A percentile compares a stretch with the other conserved stretches of the same genome.
Evolutionary conservation across 257 asterid genomes (phyloP).

Genomic region (Dorcoceras hygrometricum): DNA sequence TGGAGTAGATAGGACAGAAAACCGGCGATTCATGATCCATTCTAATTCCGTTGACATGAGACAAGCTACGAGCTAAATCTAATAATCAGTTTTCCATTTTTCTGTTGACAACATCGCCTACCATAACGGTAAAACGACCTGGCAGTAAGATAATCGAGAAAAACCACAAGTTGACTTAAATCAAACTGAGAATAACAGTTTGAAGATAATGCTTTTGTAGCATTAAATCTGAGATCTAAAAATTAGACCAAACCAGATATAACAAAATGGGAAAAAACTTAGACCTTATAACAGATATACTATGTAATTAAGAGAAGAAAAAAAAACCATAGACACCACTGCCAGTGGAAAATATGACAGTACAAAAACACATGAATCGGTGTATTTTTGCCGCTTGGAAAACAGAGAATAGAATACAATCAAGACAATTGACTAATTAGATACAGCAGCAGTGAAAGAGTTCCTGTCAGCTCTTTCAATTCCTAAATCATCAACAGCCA

Average conservation of each 20-base stretch:
- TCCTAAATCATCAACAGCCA: constrained; percentile 19
- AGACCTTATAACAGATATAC: constrained; percentile 10
- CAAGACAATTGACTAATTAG: constrained; percentile 5
- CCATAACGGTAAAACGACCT: neutral
- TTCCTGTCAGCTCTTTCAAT: neutral
- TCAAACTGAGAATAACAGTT: constrained; percentile 10
- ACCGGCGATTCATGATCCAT: neutral
- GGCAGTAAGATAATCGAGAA: constrained; percentile 16
- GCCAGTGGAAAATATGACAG: constrained; percentile 19
- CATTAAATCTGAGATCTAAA: constrained; percentile 36
- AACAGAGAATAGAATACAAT: neutral
- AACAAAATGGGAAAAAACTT: constrained; percentile 11
- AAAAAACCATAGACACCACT: constrained; percentile 20
- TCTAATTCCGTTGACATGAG: neutral
- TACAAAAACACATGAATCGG: constrained; percentile 7
- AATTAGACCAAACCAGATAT: constrained; percentile 7
- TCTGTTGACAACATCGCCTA: neutral
- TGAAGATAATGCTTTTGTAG: constrained; percentile 22
- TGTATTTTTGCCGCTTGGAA: neutral
- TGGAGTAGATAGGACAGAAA: neutral
- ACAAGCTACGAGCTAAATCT: neutral
- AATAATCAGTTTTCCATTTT: neutral
- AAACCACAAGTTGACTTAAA: constrained; percentile 24
- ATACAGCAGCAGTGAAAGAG: neutral
- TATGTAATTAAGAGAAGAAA: constrained; percentile 1